Evolutionary conservation across 371 early-diverging fungal genomes (phyloP), one percentile per base, ranked within the genome.

Genomic region (Apophysomyces ossiformis): DNA sequence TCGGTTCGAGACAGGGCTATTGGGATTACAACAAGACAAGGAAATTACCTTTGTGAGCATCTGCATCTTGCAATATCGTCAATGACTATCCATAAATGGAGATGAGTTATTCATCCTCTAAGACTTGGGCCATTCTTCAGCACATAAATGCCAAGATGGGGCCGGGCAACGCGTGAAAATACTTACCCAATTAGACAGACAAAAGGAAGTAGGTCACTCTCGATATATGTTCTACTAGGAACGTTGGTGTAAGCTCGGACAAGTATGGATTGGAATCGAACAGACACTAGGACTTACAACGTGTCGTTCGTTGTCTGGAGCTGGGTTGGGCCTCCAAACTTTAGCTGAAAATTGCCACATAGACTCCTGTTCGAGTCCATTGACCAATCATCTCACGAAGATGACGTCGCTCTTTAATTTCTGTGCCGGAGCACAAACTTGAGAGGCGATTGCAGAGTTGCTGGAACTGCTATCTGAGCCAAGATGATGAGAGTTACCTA

Each of bases 31-130:
- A 50, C 37, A 4, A 11, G 21, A 15, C n/a, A 35, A 7, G n/a
- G 50, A 50, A 58, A 50, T 62, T 84, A 91, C 91, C 89, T 92
- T 92, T 71, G 91, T 92, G 67, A 92, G 89, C 92, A 92, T 92
- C 86, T 90, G 91, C 92, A 92, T 92, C 68, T 76, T 88, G 73
- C 18, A 43, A 16, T 67, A 44, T 39, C 44, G 56, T 61, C 32
- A 67, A 45, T 61, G 54, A 39, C 39, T n/a, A 41, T 41, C 13
- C 11, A 39, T 38, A 32, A 57, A 46, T n/a, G 18, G 4, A 16
- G 47, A 62, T 37, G 13, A 50, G 63, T 50, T 47, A 46, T 36
- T n/a, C 37, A 36, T 32, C 37, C 7, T 35, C 15, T 45, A 15
- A 37, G 37, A 26, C 36, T 37, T 46, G 63, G 32, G 47, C 32